Conservation (phyloP, 1,139 yeast genomes). For the Suhomyces chickasaworum region DNA sequence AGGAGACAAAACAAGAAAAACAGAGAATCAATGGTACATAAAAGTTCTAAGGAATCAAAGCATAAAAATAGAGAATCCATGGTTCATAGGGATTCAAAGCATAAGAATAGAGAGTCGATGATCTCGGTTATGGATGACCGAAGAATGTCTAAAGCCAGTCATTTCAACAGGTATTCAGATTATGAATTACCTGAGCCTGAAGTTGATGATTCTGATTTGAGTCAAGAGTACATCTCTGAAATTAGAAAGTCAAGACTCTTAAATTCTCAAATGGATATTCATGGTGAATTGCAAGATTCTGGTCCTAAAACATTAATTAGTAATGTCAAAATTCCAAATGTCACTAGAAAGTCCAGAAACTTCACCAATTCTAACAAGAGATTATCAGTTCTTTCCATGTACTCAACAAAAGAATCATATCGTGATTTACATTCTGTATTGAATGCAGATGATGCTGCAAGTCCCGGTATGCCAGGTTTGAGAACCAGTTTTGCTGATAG, state of each 20-base stretch:
- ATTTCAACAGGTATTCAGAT: constrained; percentile 22
- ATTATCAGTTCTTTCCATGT: constrained; percentile 66
- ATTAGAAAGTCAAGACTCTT: constrained; percentile 46
- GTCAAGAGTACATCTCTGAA: constrained; percentile 49
- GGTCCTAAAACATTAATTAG: constrained; percentile 48
- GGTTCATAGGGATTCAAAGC: constrained; percentile 24
- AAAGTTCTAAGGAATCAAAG: constrained; percentile 3
- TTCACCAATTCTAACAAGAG: constrained; percentile 66
- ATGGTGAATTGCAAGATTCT: constrained; percentile 27
- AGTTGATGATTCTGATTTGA: constrained; percentile 40
- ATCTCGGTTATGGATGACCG: constrained; percentile 29
- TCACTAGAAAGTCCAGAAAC: constrained; percentile 65
- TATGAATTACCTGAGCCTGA: constrained; percentile 45
- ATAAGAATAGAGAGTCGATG: constrained; percentile 17
- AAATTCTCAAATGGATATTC: constrained; percentile 45
- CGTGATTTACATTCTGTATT: constrained; percentile 60
- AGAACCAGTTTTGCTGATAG: constrained; percentile 50
- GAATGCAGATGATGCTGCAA: constrained; percentile 34
- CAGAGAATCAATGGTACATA: constrained; percentile 27
- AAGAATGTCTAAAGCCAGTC: constrained; percentile 26
- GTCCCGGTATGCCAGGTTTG: constrained; percentile 30
- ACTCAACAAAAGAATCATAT: constrained; percentile 67
- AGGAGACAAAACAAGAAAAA: constrained; percentile 17
- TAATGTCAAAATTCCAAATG: constrained; percentile 67
- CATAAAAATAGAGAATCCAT: constrained; percentile 38